Evolutionary conservation across 345 rosid genomes (phyloP), one percentile per base, ranked within the genome.

Genomic region (Heritiera littoralis): DNA sequence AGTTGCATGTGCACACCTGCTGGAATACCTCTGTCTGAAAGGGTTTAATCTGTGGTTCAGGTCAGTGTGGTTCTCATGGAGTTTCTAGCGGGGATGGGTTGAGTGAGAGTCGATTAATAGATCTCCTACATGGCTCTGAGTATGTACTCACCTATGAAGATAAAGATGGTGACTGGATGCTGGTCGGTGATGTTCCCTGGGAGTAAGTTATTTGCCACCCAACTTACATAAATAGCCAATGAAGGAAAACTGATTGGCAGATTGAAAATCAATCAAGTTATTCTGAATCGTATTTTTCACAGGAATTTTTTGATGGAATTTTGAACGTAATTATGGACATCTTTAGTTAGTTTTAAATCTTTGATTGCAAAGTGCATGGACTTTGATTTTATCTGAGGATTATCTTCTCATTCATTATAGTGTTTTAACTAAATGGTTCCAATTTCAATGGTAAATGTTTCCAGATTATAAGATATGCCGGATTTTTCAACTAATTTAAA

Each of bases 101-200:
- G 78, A 85, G 84, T 79, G 91, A 86, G 83, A 86, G 83, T 74
- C 83, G 88, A 58, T 83, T 87, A 72, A 86, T 85, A 17, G 90
- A 87, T 87, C 91, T 89, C 63, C 84, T 88, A 79, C 91, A 90
- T 81, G 91, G 96, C 75, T 93, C 94, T 23, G 97, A 89, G 71
- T 89, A 89, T 85, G 90, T 92, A 77, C 90, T 92, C 46, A 89
- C 95, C 23, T 92, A 88, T 82, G 97, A 92, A 86, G 97, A 92
- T 78, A 90, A 89, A 84, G 97, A 92, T 30, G 89, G 93, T 60
- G 97, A 92, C 83, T 91, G 95, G 97, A 92, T 92, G 97, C 86
- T 91, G 41, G 97, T 89, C 3, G 97, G 97, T 73, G 97, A 92
- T 86, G 95, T 92, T 78, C 97, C 97, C 35, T 92, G 97, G 97